Percentiles rank a stretch among this genome's conserved stretches.
phyloP scores from a whole-genome alignment of 1,139 yeast species.

The Diutina scorzettiae region DNA sequence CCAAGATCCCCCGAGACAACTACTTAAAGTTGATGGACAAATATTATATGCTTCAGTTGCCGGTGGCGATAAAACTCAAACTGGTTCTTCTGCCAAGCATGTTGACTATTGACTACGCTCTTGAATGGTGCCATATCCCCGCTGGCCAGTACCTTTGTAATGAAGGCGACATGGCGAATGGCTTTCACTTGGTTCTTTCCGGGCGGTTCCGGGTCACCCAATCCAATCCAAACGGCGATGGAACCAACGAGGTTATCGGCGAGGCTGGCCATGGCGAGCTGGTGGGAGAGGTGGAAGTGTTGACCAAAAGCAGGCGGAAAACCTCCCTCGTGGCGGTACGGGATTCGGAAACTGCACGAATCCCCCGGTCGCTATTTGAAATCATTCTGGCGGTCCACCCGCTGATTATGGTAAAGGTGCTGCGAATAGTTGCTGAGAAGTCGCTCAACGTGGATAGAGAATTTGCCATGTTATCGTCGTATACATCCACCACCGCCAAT shows the following conservation, averaged over 20 bases:
- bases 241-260: slow-evolving; percentile 36
- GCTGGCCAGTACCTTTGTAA: slow-evolving; percentile 74
- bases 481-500: slow-evolving; percentile 14
- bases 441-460: slow-evolving; percentile 19
- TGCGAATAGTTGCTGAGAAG: slow-evolving; percentile 75
- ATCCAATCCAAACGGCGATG: slow-evolving; percentile 11
- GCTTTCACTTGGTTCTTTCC: slow-evolving; percentile 81
- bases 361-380: slow-evolving; percentile 83
- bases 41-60: slow-evolving; percentile 62
- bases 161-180: slow-evolving; percentile 84
- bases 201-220: slow-evolving; percentile 72
- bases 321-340: slow-evolving; percentile 76
- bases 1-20: slow-evolving; percentile 51
- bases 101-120: slow-evolving; percentile 72
- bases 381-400: slow-evolving; percentile 77
- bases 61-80: slow-evolving; percentile 65
- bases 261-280: slow-evolving; percentile 94
- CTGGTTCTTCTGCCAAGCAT: slow-evolving; percentile 55
- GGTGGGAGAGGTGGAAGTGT: slow-evolving; percentile 88
- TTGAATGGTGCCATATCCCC: slow-evolving; percentile 87
- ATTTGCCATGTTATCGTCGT: slow-evolving; percentile 6
- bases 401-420: slow-evolving; percentile 79
- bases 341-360: slow-evolving; percentile 87
- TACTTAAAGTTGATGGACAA: slow-evolving; percentile 62
- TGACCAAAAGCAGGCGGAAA: slow-evolving; percentile 69